Percentiles rank a stretch among this genome's conserved stretches.
phyloP scores from a whole-genome alignment of 352 stramenopile species.

The Phytophthora sp. region DNA sequence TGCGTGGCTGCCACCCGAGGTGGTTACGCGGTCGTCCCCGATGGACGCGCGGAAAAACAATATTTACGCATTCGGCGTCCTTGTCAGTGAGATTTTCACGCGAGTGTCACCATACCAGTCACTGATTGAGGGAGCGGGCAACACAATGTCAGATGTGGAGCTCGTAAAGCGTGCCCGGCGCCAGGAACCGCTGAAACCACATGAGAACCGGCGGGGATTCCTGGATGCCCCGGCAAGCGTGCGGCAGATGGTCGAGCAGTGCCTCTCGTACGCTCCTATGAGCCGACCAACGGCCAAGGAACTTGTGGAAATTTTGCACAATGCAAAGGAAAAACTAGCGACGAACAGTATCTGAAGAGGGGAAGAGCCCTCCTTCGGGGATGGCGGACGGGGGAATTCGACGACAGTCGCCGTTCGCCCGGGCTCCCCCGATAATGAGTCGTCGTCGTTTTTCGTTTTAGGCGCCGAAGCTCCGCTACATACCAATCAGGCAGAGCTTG shows the following conservation, averaged over 20 bases:
- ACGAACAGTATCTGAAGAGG: conserved; percentile 41
- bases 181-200: conserved; percentile 44
- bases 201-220: conserved; percentile 55
- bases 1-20: conserved; percentile 58
- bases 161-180: conserved; percentile 44
- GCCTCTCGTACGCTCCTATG: conserved; percentile 56
- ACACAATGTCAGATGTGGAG: conserved; percentile 62
- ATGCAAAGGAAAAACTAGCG: conserved; percentile 44
- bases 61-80: conserved; percentile 70
- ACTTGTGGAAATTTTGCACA: conserved; percentile 50
- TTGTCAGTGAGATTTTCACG: conserved; percentile 70
- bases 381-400: conserved; percentile 25
- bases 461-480: conserved; percentile 22
- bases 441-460: conserved; percentile 42
- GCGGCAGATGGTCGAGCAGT: conserved; percentile 50
- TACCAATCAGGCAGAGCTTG: conserved; percentile 8
- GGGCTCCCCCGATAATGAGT: conserved; percentile 34
- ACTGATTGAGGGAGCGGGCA: conserved; percentile 51
- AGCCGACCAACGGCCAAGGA: conserved; percentile 58
- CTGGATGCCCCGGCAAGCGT: conserved; percentile 47
- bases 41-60: conserved; percentile 61
- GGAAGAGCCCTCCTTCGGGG: conserved; percentile 25
- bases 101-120: conserved; percentile 52
- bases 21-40: conserved; percentile 50
- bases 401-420: conserved; percentile 25